Evolutionary conservation across 371 early-diverging fungal genomes (phyloP).

Genomic region (Mortierella sp.): DNA sequence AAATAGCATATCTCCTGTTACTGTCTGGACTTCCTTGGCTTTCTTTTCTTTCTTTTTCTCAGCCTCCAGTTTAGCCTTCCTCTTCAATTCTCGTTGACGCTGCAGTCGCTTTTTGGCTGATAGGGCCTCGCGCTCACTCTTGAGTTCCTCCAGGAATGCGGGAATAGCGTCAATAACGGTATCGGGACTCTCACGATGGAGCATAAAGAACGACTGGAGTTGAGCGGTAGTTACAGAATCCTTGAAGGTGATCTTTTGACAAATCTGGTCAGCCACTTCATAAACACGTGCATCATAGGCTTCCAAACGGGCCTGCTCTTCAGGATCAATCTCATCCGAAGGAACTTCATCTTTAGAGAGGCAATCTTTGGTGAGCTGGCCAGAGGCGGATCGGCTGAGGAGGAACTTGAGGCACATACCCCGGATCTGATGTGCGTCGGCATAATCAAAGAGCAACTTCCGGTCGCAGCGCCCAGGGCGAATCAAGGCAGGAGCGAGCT

Average conservation of each 20-base stretch:
- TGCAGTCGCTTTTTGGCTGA: no score
- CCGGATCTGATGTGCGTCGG: conserved; percentile 43
- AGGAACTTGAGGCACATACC: conserved; percentile 64
- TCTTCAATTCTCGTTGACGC: no score
- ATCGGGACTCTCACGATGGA: conserved; percentile 50
- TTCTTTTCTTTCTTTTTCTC: no score
- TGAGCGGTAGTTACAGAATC: conserved; percentile 64
- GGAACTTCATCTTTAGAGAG: no score
- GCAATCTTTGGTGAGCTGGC: conserved; percentile 17
- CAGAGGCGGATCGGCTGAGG: conserved; percentile 42
- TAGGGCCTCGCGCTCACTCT: conserved; percentile 27
- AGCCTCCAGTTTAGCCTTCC: no score
- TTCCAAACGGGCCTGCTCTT: conserved; percentile 37
- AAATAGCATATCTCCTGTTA: no score
- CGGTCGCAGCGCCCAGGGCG: conserved; percentile 92
- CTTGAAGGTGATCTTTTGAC: conserved; percentile 42
- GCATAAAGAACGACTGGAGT: conserved; percentile 59
- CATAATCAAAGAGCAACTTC: conserved; percentile 66
- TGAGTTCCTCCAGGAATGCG: conserved; percentile 38
- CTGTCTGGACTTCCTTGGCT: no score
- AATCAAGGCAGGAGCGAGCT: conserved; percentile 87
- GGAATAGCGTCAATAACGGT: conserved; percentile 36
- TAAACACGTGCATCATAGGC: conserved; percentile 39
- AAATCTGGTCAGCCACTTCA: conserved; percentile 36
- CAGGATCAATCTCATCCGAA: no score